Evolutionary conservation across 129 eudicot genomes (phyloP), one percentile per base, ranked within the genome.

Genomic region (Ambrosia trifida): DNA sequence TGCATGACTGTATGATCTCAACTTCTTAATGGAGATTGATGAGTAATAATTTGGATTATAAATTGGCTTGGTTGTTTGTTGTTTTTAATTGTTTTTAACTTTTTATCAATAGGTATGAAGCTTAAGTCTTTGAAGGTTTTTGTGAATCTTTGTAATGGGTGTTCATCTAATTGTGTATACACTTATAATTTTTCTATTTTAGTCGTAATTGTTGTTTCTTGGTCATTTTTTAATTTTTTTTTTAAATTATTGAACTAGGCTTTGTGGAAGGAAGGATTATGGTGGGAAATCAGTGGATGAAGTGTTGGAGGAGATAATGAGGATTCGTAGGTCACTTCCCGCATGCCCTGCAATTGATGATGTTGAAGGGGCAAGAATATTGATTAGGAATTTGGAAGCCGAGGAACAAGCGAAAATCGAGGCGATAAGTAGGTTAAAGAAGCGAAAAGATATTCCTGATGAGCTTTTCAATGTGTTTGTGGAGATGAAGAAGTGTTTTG

Each of bases 261-360:
- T 70, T 57, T 45, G 69, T 58, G 17, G 7, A 62, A 56, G 72
- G 59, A 85, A 85, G 95, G 95, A 82, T 46, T 54, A 69, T 36
- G 82, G 80, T 9, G 79, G 75, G 20, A 89, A 85, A 79, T 76
- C 91, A 60, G 59, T 79, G 12, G 98, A 93, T 36, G 87, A 78
- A 33, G 92, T 84, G 30, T 88, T 93, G 81, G 91, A 68, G 31
- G 95, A 85, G 82, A 85, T 93, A 13, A 93, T 86, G 88, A 87
- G 87, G 56, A 75, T 85, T 41, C 96, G 85, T 64, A 81, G 74
- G 49, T 83, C 88, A 18, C 79, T 93, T 18, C 96, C 98, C 32
- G 14, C 79, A 7, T 74, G 98, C 7, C 98, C 96, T 11, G 95
- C 72, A 52, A 80, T 93, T 31, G 98, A 93, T 8, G 98, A 93